Evolutionary conservation across 2,329 filamentous ascomycete species (phyloP).

Genomic region (Plenodomus tracheiphilus): DNA sequence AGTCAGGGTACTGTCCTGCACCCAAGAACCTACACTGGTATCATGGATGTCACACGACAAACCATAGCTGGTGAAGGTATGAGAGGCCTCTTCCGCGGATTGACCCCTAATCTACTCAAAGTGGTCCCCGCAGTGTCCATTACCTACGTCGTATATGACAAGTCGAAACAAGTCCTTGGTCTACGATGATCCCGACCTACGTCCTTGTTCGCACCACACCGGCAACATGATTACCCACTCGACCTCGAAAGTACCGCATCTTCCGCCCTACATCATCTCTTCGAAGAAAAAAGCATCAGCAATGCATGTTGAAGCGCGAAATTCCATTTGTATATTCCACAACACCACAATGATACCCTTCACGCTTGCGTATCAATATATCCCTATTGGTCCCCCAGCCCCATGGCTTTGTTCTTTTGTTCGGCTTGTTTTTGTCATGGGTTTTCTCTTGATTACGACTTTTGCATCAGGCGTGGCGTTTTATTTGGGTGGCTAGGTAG

Average conservation of each 20-base stretch:
- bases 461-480: conserved; percentile 29
- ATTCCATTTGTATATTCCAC: conserved; percentile 29
- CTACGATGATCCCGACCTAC: conserved; percentile 30
- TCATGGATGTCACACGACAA: conserved; percentile 83
- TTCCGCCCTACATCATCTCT: conserved; percentile 3
- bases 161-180: conserved; percentile 43
- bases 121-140: conserved; percentile 96
- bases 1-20: conserved; percentile 94
- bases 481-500: not conserved
- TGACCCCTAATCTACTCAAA: conserved; percentile 94
- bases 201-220: not conserved
- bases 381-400: conserved; percentile 3
- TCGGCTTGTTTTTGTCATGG: conserved; percentile 1
- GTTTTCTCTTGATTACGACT: not conserved
- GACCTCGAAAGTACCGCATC: not conserved
- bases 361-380: conserved; percentile 8
- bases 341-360: conserved; percentile 35
- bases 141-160: conserved; percentile 50
- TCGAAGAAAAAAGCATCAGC: not conserved
- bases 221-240: too few relatives aligned
- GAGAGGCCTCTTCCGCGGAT: conserved; percentile 87
- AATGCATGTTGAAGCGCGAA: conserved; percentile 6
- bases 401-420: conserved; percentile 5
- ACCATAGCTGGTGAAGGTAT: conserved; percentile 83
- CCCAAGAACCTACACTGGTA: conserved; percentile 84